Conservation (phyloP, 225 moss, liverwort and hornwort genomes). For the Sphagnum tenellum region DNA sequence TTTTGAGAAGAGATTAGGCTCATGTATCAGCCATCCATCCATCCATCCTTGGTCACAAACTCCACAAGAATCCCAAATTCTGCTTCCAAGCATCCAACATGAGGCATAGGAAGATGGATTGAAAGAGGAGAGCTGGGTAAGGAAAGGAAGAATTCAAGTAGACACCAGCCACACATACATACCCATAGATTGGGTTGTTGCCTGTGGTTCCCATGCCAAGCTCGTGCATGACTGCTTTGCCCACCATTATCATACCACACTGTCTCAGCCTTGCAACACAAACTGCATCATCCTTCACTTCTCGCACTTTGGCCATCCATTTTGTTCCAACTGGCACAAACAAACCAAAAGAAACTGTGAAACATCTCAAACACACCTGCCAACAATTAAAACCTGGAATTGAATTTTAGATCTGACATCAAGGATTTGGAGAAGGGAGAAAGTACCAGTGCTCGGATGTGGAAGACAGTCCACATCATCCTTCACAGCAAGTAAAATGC, state of each 20-base stretch:
- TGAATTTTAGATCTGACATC: too few species aligned
- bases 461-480: conserved; percentile 93
- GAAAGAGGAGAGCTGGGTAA: not conserved
- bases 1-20: too few species aligned
- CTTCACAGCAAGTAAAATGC: conserved; percentile 82
- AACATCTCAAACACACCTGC: not conserved
- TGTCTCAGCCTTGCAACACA: conserved; percentile 60
- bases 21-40: too few species aligned
- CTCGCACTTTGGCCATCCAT: conserved; percentile 74
- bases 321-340: conserved; percentile 62
- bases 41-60: too few species aligned
- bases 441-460: conserved; percentile 76
- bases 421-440: not conserved
- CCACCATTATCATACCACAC: conserved; percentile 65
- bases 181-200: conserved; percentile 82
- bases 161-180: conserved; percentile 1
- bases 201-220: conserved; percentile 86
- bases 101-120: not conserved
- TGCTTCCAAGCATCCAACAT: too few species aligned
- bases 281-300: conserved; percentile 74
- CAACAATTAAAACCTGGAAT: too few species aligned
- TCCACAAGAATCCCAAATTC: too few species aligned
- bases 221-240: conserved; percentile 94
- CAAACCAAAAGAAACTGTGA: not conserved
- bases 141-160: too few species aligned